Percentiles rank a stretch among this genome's conserved stretches.
These are phyloP conservation scores for Naumovozyma baii DNA, from an alignment of 805 yeast genomes.

Conservation along the genomic window DNA sequence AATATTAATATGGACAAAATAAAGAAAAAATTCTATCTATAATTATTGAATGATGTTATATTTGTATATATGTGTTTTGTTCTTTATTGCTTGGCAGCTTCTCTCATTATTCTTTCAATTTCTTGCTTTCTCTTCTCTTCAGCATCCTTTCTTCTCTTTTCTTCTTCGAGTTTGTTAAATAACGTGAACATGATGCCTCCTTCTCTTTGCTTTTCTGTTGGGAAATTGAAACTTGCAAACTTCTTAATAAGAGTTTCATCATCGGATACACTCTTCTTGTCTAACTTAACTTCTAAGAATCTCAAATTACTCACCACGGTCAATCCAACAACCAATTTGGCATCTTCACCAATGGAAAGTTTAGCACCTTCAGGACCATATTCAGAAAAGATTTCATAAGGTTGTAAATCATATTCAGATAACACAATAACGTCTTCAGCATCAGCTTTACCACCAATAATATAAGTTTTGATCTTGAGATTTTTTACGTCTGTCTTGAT, in stretches of 20 bases:
- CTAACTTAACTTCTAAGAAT: not conserved
- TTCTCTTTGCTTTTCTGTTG: not conserved
- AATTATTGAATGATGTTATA: no score
- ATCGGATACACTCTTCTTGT: not conserved
- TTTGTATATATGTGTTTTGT: no score
- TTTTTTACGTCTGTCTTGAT: not conserved
- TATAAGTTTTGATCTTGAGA: not conserved
- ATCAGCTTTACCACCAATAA: slow-evolving; percentile 17
- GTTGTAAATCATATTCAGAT: not conserved
- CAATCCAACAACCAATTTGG: not conserved
- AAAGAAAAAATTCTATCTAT: no score
- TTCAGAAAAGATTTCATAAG: not conserved
- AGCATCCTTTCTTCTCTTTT: not conserved
- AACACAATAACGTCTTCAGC: slow-evolving; percentile 16
- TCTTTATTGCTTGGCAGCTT: not conserved
- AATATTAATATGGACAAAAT: no score
- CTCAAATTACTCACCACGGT: not conserved
- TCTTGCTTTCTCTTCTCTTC: not conserved
- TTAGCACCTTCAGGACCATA: not conserved
- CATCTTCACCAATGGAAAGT: not conserved
- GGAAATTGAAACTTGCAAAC: not conserved
- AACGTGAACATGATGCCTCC: not conserved
- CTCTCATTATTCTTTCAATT: not conserved
- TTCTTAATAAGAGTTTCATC: not conserved
- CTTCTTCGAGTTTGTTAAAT: not conserved